These are phyloP conservation scores for Penicillium sp. DNA, from an alignment of 2,329 filamentous ascomycete genomes.

Conservation along the genomic window DNA sequence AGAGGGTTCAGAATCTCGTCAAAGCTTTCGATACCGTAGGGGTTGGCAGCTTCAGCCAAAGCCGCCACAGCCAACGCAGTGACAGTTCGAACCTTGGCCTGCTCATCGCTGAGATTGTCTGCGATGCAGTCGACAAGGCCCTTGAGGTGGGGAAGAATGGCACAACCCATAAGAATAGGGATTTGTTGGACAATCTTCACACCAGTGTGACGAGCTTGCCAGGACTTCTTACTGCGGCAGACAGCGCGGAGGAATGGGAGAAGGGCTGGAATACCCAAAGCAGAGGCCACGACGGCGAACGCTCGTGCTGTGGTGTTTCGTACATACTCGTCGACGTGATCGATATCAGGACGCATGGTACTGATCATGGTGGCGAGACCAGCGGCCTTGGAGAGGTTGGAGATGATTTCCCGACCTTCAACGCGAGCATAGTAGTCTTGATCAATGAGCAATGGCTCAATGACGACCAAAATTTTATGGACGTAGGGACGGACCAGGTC, in stretches of 20 bases:
- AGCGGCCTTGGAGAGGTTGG: constrained; percentile 94
- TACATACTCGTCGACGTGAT: constrained; percentile 97
- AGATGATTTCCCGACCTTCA: constrained; percentile 98
- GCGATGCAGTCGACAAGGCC: constrained; percentile 96
- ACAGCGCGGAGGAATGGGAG: constrained; percentile 94
- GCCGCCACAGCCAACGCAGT: constrained; percentile 94
- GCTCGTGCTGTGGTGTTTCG: constrained; percentile 96
- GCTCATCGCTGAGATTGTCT: constrained; percentile 94
- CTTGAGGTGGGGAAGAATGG: constrained; percentile 92
- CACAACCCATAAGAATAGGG: constrained; percentile 97
- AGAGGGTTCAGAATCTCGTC: constrained; percentile 96
- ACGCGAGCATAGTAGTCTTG: constrained; percentile 99
- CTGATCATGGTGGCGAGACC: constrained; percentile 99
- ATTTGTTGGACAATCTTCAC: constrained; percentile 99
- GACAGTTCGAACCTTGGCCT: constrained; percentile 96
- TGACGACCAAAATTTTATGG: constrained; percentile 98
- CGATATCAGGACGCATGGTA: constrained; percentile 98
- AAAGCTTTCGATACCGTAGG: constrained; percentile 98
- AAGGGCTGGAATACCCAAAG: constrained; percentile 91
- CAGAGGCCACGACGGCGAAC: constrained; percentile 95
- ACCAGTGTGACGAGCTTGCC: constrained; percentile 96
- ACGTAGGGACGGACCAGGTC: constrained; percentile 95
- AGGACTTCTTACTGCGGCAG: constrained; percentile 97
- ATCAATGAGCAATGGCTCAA: constrained; percentile 97
- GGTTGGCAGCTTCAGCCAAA: constrained; percentile 92